Evolutionary conservation across 2,329 filamentous ascomycete species (phyloP), one percentile per base, ranked within the genome.

Genomic region (Pseudogymnoascus sp.): DNA sequence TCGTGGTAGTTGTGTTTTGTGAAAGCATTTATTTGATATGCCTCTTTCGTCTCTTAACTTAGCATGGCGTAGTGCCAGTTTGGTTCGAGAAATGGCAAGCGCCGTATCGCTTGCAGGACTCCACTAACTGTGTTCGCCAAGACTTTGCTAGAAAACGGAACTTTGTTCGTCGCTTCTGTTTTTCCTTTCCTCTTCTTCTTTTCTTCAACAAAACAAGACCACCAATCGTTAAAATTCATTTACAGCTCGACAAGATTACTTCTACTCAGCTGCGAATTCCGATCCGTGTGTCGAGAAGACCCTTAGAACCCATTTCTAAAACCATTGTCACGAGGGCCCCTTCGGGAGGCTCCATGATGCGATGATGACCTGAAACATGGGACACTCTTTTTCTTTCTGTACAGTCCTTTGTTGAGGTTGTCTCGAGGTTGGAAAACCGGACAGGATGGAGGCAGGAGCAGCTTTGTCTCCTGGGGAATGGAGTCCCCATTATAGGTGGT

Each of bases 261-360:
- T 72, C 77, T 69, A 85, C 80, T 83, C 81, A 79, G 79, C 82
- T 87, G 84, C 79, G 83, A 87, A 79, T 88, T 47, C 83, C 83
- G 83, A 83, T 82, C 81, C 75, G 82, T 82, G 79, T 76, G 87
- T 88, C 87, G 77, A 90, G 87, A 90, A 76, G 60, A 67, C 64
- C 30, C 61, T 70, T 78, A 80, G 70, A 63, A 73, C 75, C 81
- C 86, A 82, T 82, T 84, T 87, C 78, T 87, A 90, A 90, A 90
- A 90, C 87, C 87, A 87, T 90, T 82, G 82, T 85, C 82, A 85
- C 83, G 87, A 90, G 84, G 82, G 83, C 77, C 79, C 75, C 76
- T 73, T 58, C 67, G 66, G 74, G 75, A 73, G 77, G 78, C 80
- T 79, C 78, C 84, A 87, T 82, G 84, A 87, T 78, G 73, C 77